A percentile compares a stretch with the other conserved stretches of the same genome.
phyloP scores from a whole-genome alignment of 768 basidiomycete genomes.

The Suillus subaureus region DNA sequence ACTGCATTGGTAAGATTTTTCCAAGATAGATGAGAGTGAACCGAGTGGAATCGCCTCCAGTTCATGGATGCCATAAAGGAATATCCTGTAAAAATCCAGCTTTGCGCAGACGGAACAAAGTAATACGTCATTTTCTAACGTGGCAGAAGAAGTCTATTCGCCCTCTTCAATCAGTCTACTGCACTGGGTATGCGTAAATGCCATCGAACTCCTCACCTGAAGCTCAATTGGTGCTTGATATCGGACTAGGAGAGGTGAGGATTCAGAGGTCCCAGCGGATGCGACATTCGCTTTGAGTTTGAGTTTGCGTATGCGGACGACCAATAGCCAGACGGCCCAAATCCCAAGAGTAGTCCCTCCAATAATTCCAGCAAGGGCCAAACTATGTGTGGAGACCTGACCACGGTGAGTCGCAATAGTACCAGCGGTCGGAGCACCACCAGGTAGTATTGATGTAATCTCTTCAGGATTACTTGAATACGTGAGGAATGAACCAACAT shows the following conservation, averaged over 20 bases:
- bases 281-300: background rate
- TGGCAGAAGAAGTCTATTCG: background rate
- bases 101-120: slow-evolving; percentile 10
- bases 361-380: background rate
- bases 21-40: slow-evolving; percentile 2
- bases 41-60: slow-evolving; percentile 1
- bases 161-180: background rate
- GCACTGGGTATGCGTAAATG: background rate
- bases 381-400: background rate
- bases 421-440: background rate
- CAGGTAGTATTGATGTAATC: background rate
- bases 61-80: slow-evolving; percentile 7
- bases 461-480: background rate
- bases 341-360: background rate
- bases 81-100: slow-evolving; percentile 8
- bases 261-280: background rate
- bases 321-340: background rate
- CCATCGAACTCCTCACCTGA: background rate
- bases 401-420: too few species aligned
- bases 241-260: background rate
- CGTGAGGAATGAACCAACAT: background rate
- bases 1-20: slow-evolving; percentile 8
- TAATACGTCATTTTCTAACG: background rate
- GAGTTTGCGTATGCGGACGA: background rate
- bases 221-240: background rate